These are phyloP conservation scores for Venturiaceae sp. DNA, from an alignment of 2,329 filamentous ascomycete genomes.

Conservation along the genomic window DNA sequence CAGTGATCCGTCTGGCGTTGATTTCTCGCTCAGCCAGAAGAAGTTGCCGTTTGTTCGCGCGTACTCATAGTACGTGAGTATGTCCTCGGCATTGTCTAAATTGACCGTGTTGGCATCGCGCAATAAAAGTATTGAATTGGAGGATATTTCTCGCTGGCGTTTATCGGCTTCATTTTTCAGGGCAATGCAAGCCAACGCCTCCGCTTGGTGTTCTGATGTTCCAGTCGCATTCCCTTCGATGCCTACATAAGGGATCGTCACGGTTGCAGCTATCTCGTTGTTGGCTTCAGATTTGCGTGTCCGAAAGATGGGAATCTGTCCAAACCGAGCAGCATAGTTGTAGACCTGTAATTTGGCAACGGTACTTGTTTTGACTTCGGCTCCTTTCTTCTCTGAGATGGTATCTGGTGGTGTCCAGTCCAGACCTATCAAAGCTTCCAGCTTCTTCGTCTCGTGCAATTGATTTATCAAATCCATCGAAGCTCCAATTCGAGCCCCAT, in stretches of 20 bases:
- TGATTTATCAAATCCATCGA: background rate
- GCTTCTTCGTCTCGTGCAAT: background rate
- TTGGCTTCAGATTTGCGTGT: slow-evolving; percentile 1
- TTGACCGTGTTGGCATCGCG: slow-evolving; percentile 22
- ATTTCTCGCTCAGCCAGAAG: background rate
- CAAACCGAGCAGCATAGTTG: slow-evolving; percentile 31
- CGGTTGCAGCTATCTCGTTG: slow-evolving; percentile 12
- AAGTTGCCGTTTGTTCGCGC: background rate
- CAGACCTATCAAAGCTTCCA: background rate
- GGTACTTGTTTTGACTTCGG: background rate
- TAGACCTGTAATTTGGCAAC: slow-evolving; percentile 18
- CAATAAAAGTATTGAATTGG: slow-evolving; percentile 11
- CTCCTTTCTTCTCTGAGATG: background rate
- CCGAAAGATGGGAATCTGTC: slow-evolving; percentile 19
- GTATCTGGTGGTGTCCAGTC: background rate
- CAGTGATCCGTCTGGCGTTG: slow-evolving; percentile 9
- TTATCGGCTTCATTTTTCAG: slow-evolving; percentile 29
- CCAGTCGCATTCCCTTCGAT: slow-evolving; percentile 22
- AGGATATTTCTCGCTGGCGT: background rate
- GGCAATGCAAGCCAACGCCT: slow-evolving; percentile 24
- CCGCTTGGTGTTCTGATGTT: slow-evolving; percentile 17
- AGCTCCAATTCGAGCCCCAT: background rate
- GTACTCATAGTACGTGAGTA: slow-evolving; percentile 24
- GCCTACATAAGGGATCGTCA: slow-evolving; percentile 24
- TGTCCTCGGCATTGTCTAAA: slow-evolving; percentile 24